A percentile compares a stretch with the other conserved stretches of the same genome.
Evolutionary conservation across 768 basidiomycete genomes (phyloP).

Genomic region (Calocybe cyanea): DNA sequence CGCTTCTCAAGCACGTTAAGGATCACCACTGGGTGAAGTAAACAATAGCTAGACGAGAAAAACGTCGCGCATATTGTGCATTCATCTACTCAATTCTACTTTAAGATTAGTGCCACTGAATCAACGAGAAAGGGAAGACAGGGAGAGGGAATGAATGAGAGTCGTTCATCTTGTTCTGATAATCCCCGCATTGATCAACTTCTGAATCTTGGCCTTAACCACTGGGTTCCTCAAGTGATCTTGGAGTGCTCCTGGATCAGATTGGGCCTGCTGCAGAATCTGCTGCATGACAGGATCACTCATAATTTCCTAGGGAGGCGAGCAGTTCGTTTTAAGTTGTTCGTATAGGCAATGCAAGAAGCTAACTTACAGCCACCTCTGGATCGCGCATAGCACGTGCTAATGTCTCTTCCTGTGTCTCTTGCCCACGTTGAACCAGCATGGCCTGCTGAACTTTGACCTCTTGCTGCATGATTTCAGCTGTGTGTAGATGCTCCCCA

Average conservation of each 20-base stretch:
- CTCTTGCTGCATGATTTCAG: constrained; percentile 81
- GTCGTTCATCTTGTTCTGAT: constrained; percentile 72
- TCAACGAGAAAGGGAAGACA: too few species aligned
- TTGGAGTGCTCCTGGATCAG: constrained; percentile 82
- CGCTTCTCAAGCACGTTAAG: too few species aligned
- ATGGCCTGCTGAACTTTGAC: constrained; percentile 78
- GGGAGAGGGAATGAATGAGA: background rate
- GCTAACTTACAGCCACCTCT: constrained; percentile 74
- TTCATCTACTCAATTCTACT: too few species aligned
- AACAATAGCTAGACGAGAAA: too few species aligned
- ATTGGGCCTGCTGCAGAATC: constrained; percentile 92
- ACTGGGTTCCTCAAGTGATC: constrained; percentile 95
- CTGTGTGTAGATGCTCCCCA: constrained; percentile 72
- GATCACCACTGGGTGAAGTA: too few species aligned
- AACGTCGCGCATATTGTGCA: too few species aligned
- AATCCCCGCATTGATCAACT: constrained; percentile 89
- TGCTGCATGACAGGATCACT: constrained; percentile 89
- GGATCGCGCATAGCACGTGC: constrained; percentile 97
- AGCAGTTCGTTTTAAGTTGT: constrained; percentile 5
- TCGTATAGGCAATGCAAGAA: constrained; percentile 1
- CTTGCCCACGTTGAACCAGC: constrained; percentile 72
- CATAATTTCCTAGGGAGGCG: constrained; percentile 66
- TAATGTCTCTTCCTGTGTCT: constrained; percentile 91
- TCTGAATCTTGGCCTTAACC: constrained; percentile 79
- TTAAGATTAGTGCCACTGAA: too few species aligned